These are phyloP conservation scores for Rosa rugosa DNA, from an alignment of 306 rosid species.

Conservation along the genomic window DNA sequence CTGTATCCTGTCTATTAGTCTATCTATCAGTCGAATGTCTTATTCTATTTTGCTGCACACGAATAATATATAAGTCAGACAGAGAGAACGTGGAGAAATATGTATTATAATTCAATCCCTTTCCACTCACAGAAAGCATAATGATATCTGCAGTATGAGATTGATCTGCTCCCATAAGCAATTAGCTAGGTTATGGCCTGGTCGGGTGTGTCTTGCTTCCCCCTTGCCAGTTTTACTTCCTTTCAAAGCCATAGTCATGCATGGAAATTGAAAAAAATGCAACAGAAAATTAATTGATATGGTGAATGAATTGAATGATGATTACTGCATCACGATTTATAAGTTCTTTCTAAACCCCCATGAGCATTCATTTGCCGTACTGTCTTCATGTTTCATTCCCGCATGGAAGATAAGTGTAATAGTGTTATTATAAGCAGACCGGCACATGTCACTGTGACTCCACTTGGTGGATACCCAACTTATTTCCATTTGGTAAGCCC, in stretches of 20 bases:
- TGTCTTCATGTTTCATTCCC: background rate
- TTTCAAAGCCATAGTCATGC: background rate
- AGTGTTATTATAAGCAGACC: background rate
- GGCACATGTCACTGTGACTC: background rate
- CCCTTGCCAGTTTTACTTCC: background rate
- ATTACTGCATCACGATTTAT: background rate
- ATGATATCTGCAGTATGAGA: background rate
- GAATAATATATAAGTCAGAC: background rate
- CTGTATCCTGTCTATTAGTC: background rate
- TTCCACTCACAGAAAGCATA: background rate
- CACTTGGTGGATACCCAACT: conserved; percentile 33
- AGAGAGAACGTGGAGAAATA: background rate
- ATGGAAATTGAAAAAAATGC: background rate
- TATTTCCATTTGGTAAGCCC: conserved; percentile 30
- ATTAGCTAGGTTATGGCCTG: background rate
- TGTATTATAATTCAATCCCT: too few species aligned
- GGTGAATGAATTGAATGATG: background rate
- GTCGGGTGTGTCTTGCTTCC: background rate
- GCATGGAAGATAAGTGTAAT: background rate
- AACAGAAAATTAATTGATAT: background rate
- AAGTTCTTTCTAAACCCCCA: background rate
- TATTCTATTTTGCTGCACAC: background rate
- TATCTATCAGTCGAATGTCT: background rate
- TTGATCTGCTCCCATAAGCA: background rate
- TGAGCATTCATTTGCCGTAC: background rate